Conservation (phyloP, 371 early-diverging fungal species). For the Mucor indicus region DNA sequence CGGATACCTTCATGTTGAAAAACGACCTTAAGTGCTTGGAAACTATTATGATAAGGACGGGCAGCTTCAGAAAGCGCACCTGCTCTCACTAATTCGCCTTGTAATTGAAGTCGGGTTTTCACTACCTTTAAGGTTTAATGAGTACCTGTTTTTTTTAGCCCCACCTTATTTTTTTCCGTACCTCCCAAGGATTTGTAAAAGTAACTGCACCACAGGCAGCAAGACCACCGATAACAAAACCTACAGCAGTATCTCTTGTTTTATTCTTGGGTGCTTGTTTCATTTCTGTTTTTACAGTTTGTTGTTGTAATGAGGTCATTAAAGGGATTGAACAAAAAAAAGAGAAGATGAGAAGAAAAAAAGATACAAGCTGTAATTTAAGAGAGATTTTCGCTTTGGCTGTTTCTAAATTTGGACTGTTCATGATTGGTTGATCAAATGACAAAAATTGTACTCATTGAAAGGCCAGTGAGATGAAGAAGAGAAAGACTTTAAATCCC, state of each 20-base stretch:
- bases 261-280: constrained; percentile 9
- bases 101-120: constrained; percentile 93
- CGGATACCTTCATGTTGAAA: constrained; percentile 79
- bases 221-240: constrained; percentile 74
- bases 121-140: constrained; percentile 63
- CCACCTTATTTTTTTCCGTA: too few relatives aligned
- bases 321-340: background rate
- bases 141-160: background rate
- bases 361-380: background rate
- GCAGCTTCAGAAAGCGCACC: constrained; percentile 46
- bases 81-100: constrained; percentile 80
- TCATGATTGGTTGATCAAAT: constrained; percentile 4
- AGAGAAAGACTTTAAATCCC: too few relatives aligned
- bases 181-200: constrained; percentile 93
- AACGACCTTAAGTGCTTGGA: constrained; percentile 78
- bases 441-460: constrained; percentile 7
- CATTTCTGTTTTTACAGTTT: background rate
- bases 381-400: background rate
- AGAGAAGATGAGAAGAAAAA: background rate
- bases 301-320: constrained; percentile 7
- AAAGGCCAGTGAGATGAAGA: too few relatives aligned
- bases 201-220: constrained; percentile 93
- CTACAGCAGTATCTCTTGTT: constrained; percentile 34
- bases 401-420: background rate
- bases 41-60: constrained; percentile 75